These are phyloP conservation scores for Kluyveromyces wickerhamii DNA, from an alignment of 805 yeast species.

Conservation along the genomic window DNA sequence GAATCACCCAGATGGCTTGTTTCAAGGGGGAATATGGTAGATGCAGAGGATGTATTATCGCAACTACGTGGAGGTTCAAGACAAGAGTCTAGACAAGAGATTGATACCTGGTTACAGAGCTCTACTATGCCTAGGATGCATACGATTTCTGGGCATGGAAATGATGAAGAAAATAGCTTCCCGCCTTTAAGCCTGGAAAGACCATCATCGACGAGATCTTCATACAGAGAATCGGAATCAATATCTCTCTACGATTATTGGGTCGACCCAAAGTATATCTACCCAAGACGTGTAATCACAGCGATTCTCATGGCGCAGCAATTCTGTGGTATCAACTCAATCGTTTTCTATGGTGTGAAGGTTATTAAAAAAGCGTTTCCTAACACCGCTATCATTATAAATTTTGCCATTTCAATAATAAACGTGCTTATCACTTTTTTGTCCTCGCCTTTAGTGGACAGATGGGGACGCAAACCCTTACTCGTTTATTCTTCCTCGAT, in stretches of 20 bases:
- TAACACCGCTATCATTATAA: slow-evolving; percentile 57
- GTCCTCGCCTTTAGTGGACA: slow-evolving; percentile 72
- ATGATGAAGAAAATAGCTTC: slow-evolving; percentile 3
- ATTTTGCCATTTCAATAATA: slow-evolving; percentile 65
- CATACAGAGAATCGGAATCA: slow-evolving; percentile 7
- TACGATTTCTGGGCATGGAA: not conserved
- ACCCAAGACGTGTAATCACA: slow-evolving; percentile 58
- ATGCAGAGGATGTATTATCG: slow-evolving; percentile 34
- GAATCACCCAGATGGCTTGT: slow-evolving; percentile 85
- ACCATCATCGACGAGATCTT: slow-evolving; percentile 6
- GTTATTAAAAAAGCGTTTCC: slow-evolving; percentile 71
- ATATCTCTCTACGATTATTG: slow-evolving; percentile 39
- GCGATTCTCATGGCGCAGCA: slow-evolving; percentile 80
- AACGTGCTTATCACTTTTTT: slow-evolving; percentile 68
- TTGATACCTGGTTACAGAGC: slow-evolving; percentile 17
- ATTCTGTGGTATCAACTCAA: slow-evolving; percentile 86
- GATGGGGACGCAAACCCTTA: slow-evolving; percentile 65
- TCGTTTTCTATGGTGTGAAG: slow-evolving; percentile 87
- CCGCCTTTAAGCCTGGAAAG: slow-evolving; percentile 2
- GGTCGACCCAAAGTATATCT: slow-evolving; percentile 41
- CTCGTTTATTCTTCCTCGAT: slow-evolving; percentile 54
- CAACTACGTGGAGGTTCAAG: slow-evolving; percentile 30
- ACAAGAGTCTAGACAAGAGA: slow-evolving; percentile 22
- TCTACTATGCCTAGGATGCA: slow-evolving; percentile 1
- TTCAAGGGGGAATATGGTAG: slow-evolving; percentile 22